A percentile compares a stretch with the other conserved stretches of the same genome.
phyloP scores from a whole-genome alignment of 208 protist species.

The Crithidia acanthocephali region DNA sequence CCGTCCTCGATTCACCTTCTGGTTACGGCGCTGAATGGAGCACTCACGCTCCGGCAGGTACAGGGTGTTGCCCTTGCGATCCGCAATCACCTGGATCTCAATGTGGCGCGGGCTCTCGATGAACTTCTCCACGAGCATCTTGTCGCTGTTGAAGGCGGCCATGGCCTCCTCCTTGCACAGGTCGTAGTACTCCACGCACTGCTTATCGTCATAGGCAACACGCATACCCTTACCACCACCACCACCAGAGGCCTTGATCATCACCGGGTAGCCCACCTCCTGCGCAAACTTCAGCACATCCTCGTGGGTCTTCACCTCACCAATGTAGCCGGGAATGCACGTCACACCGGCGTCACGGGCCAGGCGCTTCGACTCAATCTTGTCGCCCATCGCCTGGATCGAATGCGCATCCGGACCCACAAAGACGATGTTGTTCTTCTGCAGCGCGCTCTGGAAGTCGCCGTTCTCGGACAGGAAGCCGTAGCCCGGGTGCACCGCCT shows the following conservation, averaged over 20 bases:
- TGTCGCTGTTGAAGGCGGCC: constrained; percentile 93
- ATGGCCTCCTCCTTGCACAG: constrained; percentile 91
- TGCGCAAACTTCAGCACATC: constrained; percentile 54
- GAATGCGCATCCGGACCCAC: constrained; percentile 94
- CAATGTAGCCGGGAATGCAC: constrained; percentile 76
- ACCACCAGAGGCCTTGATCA: constrained; percentile 97
- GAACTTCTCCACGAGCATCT: constrained; percentile 95
- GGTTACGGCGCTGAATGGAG: constrained; percentile 96
- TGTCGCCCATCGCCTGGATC: constrained; percentile 95
- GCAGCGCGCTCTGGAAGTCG: constrained; percentile 84
- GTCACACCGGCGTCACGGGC: constrained; percentile 90
- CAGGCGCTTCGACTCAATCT: constrained; percentile 92
- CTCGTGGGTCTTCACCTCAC: constrained; percentile 40
- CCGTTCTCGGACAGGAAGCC: constrained; percentile 98
- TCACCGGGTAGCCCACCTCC: constrained; percentile 94
- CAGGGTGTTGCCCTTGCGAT: constrained; percentile 91
- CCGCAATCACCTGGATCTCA: constrained; percentile 95
- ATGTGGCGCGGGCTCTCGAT: constrained; percentile 91
- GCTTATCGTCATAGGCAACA: constrained; percentile 93
- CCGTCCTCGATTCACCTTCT: constrained; percentile 97
- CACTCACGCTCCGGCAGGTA: constrained; percentile 97
- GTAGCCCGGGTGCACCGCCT: constrained; percentile 98
- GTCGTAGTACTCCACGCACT: constrained; percentile 94
- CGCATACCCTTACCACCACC: constrained; percentile 57
- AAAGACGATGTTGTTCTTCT: constrained; percentile 88